A percentile compares a stretch with the other conserved stretches of the same genome.
phyloP scores from a whole-genome alignment of 73 alveolate genomes.

The Durusdinium trenchii region DNA sequence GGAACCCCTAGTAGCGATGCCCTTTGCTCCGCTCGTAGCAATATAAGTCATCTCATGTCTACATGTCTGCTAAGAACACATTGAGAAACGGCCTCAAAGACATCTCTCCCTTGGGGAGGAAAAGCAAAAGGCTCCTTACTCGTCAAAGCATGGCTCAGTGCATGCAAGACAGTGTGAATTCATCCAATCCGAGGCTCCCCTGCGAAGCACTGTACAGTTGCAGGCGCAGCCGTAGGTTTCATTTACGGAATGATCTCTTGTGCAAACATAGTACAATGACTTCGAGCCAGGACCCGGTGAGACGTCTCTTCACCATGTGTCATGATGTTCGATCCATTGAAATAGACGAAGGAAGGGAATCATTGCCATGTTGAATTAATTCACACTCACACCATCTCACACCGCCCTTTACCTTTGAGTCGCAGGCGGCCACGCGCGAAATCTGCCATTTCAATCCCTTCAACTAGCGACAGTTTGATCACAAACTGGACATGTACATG shows the following conservation, averaged over 20 bases:
- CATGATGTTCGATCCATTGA: too few relatives aligned
- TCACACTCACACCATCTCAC: too few relatives aligned
- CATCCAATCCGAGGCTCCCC: background rate
- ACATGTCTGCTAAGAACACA: background rate
- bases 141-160: background rate
- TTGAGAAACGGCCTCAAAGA: constrained; percentile 24
- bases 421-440: too few relatives aligned
- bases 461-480: too few relatives aligned
- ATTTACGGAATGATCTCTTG: background rate
- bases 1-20: background rate
- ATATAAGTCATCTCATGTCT: too few relatives aligned
- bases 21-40: background rate
- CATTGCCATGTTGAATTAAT: too few relatives aligned
- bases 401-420: too few relatives aligned
- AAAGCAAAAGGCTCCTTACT: background rate
- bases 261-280: too few relatives aligned
- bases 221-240: background rate
- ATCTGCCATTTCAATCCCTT: too few relatives aligned
- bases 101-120: constrained; percentile 55
- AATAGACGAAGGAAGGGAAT: too few relatives aligned
- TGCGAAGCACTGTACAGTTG: constrained; percentile 32
- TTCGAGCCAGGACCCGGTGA: background rate
- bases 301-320: too few relatives aligned
- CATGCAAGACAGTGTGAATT: background rate
- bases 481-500: background rate